Evolutionary conservation across 2,329 filamentous ascomycete species (phyloP).

Genomic region (Colletotrichum incanum): DNA sequence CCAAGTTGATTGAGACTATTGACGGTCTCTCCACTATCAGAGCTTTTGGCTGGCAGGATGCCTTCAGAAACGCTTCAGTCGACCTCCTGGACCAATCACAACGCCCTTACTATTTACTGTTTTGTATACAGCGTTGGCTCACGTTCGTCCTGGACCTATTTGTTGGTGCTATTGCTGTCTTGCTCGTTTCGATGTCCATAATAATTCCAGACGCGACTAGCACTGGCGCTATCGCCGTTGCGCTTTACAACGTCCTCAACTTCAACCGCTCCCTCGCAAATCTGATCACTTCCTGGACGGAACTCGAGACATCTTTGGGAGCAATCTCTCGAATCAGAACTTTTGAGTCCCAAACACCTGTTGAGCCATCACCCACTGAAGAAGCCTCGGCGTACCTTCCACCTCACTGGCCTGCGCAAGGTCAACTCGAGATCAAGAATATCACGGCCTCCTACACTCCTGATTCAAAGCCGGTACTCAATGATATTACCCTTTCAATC

Average conservation of each 20-base stretch:
- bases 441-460: constrained; percentile 34
- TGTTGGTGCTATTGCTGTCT: constrained; percentile 44
- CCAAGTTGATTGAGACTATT: constrained; percentile 57
- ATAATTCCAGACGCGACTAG: constrained; percentile 31
- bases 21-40: constrained; percentile 50
- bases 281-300: constrained; percentile 46
- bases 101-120: constrained; percentile 58
- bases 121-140: constrained; percentile 66
- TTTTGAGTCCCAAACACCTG: constrained; percentile 42
- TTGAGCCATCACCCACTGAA: constrained; percentile 32
- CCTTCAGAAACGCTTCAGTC: constrained; percentile 22
- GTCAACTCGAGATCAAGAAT: constrained; percentile 40
- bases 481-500: constrained; percentile 42
- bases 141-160: constrained; percentile 62
- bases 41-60: constrained; percentile 48
- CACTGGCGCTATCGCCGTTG: constrained; percentile 47
- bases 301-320: constrained; percentile 47
- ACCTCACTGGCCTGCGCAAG: constrained; percentile 45
- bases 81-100: constrained; percentile 46
- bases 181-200: constrained; percentile 41
- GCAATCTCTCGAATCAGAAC: constrained; percentile 45
- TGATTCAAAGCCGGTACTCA: constrained; percentile 36
- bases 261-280: constrained; percentile 48
- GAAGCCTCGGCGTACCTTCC: constrained; percentile 22
- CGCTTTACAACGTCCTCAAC: constrained; percentile 51